phyloP scores from a whole-genome alignment of 805 yeast genomes.

The Yamadazyma scolyti region DNA sequence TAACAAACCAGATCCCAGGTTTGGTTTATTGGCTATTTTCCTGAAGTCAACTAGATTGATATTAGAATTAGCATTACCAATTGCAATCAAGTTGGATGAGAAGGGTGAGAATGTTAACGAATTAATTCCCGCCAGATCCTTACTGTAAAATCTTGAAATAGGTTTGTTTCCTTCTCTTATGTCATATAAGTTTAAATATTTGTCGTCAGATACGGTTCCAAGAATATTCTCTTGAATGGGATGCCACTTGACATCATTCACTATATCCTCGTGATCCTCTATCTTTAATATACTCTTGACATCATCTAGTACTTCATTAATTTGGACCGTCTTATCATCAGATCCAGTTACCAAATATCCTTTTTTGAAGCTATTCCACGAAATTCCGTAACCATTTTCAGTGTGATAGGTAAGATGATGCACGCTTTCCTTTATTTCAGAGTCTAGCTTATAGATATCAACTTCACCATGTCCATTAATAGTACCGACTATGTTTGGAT shows the following conservation, averaged over 20 bases:
- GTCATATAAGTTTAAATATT: constrained; percentile 52
- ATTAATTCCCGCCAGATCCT: constrained; percentile 46
- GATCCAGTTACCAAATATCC: constrained; percentile 59
- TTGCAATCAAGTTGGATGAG: constrained; percentile 56
- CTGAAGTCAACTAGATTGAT: constrained; percentile 65
- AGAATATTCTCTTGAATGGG: constrained; percentile 45
- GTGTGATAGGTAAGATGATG: constrained; percentile 37
- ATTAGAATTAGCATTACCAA: constrained; percentile 68
- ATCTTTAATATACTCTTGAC: constrained; percentile 11
- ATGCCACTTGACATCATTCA: constrained; percentile 78
- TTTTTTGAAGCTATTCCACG: constrained; percentile 52
- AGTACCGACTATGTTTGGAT: constrained; percentile 53
- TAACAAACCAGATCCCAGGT: constrained; percentile 30
- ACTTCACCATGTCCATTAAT: constrained; percentile 67
- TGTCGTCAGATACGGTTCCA: constrained; percentile 77
- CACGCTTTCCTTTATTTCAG: constrained; percentile 19
- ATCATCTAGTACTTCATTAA: constrained; percentile 48
- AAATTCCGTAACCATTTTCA: constrained; percentile 71
- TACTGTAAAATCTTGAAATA: constrained; percentile 20
- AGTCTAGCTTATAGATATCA: constrained; percentile 45
- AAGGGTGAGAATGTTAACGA: constrained; percentile 63
- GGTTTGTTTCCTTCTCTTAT: constrained; percentile 32
- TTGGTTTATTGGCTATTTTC: constrained; percentile 20
- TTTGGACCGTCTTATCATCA: constrained; percentile 61
- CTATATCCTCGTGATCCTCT: constrained; percentile 50